Conservation (phyloP, 1,284 basidiomycete genomes). For the Austropuccinia psidii region DNA sequence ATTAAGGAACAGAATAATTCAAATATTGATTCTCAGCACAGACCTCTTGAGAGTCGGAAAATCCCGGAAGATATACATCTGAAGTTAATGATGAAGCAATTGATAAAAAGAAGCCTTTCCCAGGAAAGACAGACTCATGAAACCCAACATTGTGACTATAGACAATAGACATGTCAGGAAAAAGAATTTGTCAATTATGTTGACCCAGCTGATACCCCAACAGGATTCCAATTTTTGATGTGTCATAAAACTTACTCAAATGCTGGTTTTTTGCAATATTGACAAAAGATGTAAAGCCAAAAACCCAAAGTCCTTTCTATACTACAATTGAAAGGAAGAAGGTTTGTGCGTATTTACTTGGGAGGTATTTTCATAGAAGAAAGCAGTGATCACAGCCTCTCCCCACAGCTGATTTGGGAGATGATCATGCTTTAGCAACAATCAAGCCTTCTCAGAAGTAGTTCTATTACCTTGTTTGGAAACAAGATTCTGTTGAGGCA, state of each 20-base stretch:
- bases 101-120: neutral
- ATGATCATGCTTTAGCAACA: constrained; percentile 43
- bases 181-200: neutral
- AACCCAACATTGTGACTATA: neutral
- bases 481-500: constrained; percentile 47
- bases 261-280: neutral
- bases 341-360: too few relatives aligned
- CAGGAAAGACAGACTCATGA: neutral
- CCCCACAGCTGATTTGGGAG: constrained; percentile 47
- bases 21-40: too few relatives aligned
- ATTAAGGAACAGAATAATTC: too few relatives aligned
- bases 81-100: too few relatives aligned
- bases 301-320: neutral
- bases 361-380: constrained; percentile 48
- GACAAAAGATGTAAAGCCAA: neutral
- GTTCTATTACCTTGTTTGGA: constrained; percentile 45
- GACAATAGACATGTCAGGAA: neutral
- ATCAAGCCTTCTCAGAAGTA: constrained; percentile 41
- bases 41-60: too few relatives aligned
- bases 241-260: constrained; percentile 1
- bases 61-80: too few relatives aligned
- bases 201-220: constrained; percentile 5
- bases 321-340: neutral
- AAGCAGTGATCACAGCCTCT: constrained; percentile 44
- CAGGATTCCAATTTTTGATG: neutral